A percentile compares a stretch with the other conserved stretches of the same genome.
phyloP scores from a whole-genome alignment of 768 basidiomycete species.

The Agaricus subrufescens region DNA sequence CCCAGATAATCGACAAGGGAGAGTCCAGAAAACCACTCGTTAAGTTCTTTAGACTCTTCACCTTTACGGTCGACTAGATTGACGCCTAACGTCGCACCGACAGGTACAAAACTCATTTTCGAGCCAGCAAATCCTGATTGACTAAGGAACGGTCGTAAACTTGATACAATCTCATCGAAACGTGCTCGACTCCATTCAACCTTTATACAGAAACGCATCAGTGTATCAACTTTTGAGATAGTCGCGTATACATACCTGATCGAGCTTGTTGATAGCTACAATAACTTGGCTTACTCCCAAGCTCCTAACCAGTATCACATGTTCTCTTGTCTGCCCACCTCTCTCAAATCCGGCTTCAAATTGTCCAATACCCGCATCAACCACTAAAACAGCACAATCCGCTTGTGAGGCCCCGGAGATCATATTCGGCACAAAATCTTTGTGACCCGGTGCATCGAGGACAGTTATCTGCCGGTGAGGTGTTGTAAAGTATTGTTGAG shows the following conservation, averaged over 20 bases:
- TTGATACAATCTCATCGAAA: constrained; percentile 78
- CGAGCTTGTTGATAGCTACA: constrained; percentile 93
- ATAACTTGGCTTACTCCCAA: constrained; percentile 89
- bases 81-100: constrained; percentile 85
- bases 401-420: constrained; percentile 98
- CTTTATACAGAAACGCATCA: constrained; percentile 32
- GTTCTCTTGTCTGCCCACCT: constrained; percentile 94
- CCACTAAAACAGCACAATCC: constrained; percentile 89
- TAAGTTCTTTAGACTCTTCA: constrained; percentile 41
- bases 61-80: constrained; percentile 61
- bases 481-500: constrained; percentile 73
- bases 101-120: constrained; percentile 83
- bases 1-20: constrained; percentile 83
- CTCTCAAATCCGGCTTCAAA: constrained; percentile 95
- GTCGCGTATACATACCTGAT: constrained; percentile 54
- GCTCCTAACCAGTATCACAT: constrained; percentile 86
- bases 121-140: constrained; percentile 83
- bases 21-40: constrained; percentile 80
- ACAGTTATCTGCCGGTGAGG: constrained; percentile 78
- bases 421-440: constrained; percentile 99
- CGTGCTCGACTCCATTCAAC: constrained; percentile 83
- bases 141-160: constrained; percentile 73
- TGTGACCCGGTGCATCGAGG: constrained; percentile 97
- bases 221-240: not conserved
- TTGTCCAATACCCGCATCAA: constrained; percentile 86